phyloP scores from a whole-genome alignment of 2,329 filamentous ascomycete genomes.

The Ceratocystis ficicola region DNA sequence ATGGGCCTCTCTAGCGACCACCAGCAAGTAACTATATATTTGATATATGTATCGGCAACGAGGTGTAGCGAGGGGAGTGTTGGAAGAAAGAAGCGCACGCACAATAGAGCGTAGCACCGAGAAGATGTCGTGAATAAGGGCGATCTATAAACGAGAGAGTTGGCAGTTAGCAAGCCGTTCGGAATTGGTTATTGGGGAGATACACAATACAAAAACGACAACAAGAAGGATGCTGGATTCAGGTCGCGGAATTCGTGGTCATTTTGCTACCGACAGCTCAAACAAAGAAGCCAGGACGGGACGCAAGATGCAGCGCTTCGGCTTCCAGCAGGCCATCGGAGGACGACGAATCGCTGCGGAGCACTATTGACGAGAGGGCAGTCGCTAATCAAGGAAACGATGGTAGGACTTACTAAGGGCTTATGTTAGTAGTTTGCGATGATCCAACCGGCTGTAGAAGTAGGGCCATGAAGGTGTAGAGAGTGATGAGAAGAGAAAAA shows the following conservation, averaged over 20 bases:
- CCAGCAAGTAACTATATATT: not conserved
- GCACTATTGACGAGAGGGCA: not conserved
- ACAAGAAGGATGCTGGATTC: not conserved
- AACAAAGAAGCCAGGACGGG: not conserved
- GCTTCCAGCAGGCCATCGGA: not conserved
- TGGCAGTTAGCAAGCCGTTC: not conserved
- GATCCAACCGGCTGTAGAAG: conserved; percentile 6
- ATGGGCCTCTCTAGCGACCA: not conserved
- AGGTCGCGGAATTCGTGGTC: not conserved
- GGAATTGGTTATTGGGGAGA: not conserved
- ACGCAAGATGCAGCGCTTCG: conserved; percentile 1
- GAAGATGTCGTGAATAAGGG: conserved; percentile 8
- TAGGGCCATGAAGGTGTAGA: conserved; percentile 12
- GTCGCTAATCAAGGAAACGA: conserved; percentile 3
- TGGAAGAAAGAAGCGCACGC: conserved; percentile 5
- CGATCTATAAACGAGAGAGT: not conserved
- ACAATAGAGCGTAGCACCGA: not conserved
- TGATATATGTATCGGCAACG: conserved; percentile 13
- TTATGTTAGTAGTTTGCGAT: conserved; percentile 17
- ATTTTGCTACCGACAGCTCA: not conserved
- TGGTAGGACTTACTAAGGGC: conserved; percentile 12
- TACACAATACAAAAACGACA: not conserved
- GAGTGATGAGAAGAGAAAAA: conserved; percentile 17
- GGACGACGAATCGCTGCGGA: conserved; percentile 9
- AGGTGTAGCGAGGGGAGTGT: not conserved